These are phyloP conservation scores for Gentiana dahurica DNA, from an alignment of 257 asterid species.

Conservation along the genomic window DNA sequence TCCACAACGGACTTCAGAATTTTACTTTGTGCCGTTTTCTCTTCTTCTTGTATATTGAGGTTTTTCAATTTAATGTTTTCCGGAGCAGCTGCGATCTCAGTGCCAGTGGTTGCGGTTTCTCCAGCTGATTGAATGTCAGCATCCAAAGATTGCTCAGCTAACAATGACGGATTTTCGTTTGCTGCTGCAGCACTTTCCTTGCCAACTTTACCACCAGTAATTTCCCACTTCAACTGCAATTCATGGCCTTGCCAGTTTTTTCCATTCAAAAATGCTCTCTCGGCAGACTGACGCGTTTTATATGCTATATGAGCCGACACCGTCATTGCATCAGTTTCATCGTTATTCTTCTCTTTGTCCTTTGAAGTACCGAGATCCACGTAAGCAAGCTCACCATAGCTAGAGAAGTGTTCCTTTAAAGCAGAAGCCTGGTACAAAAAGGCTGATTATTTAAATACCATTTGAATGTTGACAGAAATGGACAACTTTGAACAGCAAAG, in stretches of 20 bases:
- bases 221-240: slow-evolving; percentile 59
- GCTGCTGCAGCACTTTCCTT: slow-evolving; percentile 11
- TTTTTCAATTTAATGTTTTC: slow-evolving; percentile 28
- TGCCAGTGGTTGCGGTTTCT: slow-evolving; percentile 4
- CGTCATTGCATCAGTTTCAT: slow-evolving; percentile 25
- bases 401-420: slow-evolving; percentile 72
- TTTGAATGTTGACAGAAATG: background rate
- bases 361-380: slow-evolving; percentile 59
- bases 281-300: slow-evolving; percentile 66
- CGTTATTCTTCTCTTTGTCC: slow-evolving; percentile 26
- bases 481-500: too few species aligned
- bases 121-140: slow-evolving; percentile 14
- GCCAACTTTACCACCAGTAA: slow-evolving; percentile 13
- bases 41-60: slow-evolving; percentile 16
- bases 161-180: slow-evolving; percentile 16
- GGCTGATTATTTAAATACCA: slow-evolving; percentile 1
- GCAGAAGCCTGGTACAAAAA: slow-evolving; percentile 43
- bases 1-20: slow-evolving; percentile 29
- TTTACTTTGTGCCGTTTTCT: slow-evolving; percentile 19
- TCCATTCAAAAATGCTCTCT: slow-evolving; percentile 73
- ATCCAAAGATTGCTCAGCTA: slow-evolving; percentile 12
- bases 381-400: slow-evolving; percentile 61
- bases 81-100: slow-evolving; percentile 9
- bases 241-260: slow-evolving; percentile 79
- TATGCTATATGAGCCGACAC: slow-evolving; percentile 62